Percentiles rank a stretch among this genome's conserved stretches.
Evolutionary conservation across 2,329 filamentous ascomycete genomes (phyloP).

Genomic region (Xylaria sp.): DNA sequence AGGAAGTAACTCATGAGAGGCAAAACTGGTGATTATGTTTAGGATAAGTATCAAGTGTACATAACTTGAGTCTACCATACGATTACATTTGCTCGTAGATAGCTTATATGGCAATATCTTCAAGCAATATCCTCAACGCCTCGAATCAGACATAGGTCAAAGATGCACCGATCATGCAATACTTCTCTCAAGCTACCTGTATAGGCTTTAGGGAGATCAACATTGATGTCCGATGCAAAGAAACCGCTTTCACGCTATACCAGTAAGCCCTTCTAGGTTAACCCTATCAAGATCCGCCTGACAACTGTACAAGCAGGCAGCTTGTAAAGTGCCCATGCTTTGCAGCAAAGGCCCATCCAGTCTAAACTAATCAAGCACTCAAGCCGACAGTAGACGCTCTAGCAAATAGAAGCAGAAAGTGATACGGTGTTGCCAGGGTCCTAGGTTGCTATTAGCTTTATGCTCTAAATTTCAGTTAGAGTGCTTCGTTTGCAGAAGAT

Average conservation of each 20-base stretch:
- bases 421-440: background rate
- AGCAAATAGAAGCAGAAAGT: background rate
- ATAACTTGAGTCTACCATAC: constrained; percentile 7
- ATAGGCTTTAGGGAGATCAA: background rate
- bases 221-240: background rate
- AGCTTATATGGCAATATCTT: constrained; percentile 8
- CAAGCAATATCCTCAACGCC: constrained; percentile 10
- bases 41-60: constrained; percentile 16
- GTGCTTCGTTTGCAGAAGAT: constrained; percentile 11
- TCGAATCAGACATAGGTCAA: background rate
- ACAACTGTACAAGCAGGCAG: constrained; percentile 1
- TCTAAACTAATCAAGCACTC: constrained; percentile 2
- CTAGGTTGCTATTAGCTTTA: constrained; percentile 1
- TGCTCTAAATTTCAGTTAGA: constrained; percentile 4
- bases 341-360: background rate
- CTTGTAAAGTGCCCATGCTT: background rate
- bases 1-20: constrained; percentile 9
- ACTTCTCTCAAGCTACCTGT: background rate
- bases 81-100: constrained; percentile 17
- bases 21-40: constrained; percentile 19
- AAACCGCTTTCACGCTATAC: constrained; percentile 12
- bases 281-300: background rate
- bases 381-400: background rate
- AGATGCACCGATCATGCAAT: background rate
- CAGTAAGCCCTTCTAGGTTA: background rate